Evolutionary conservation across 2,329 filamentous ascomycete species (phyloP), one percentile per base, ranked within the genome.

Genomic region (Paraphaeosphaeria minitans): DNA sequence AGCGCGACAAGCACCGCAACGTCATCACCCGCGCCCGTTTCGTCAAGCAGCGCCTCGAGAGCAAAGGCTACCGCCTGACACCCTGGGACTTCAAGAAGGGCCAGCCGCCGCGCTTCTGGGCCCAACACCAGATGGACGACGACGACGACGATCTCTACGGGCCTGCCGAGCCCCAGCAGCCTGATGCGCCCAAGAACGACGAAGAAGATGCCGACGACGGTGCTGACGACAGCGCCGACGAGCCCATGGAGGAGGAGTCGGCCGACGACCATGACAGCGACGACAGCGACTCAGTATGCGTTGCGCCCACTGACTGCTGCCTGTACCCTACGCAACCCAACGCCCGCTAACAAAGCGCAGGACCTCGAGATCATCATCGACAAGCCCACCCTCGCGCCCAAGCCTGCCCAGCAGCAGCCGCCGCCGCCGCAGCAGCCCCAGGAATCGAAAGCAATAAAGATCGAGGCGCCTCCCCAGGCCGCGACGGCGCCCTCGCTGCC

Each of bases 351-450:
- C 67, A 33, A 24, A 56, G 33, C 55, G 56, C 29, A 83, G 80
- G 82, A 84, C 61, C 77, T 84, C 53, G 81, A 84, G 56, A 82
- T 84, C 65, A 83, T 83, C 54, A 79, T 81, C 45, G 82, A 84
- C 57, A 74, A 74, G 64, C 77, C 78, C 33, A 75, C 80, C 57
- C 74, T 78, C 41, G 74, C 72, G 10, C 64, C 74, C 21, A 78
- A 80, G 54, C 71, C 76, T n/a, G 52, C 67, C 37, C 59, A 67
- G 76, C 79, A 64, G 16, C 66, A 71, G 66, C 60, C 3, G 24
- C 24, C 61, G 55, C 64, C 70, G 42, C 55, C 3, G 24, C 24
- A 61, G 55, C 64, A 70, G 42, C 55, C 67, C 48, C 67, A 66
- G 60, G 69, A 74, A 56, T 75, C 71, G 33, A 77, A 74, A 67